Evolutionary conservation across 768 basidiomycete genomes (phyloP), one percentile per base, ranked within the genome.

Genomic region (Baorangia bicolor): DNA sequence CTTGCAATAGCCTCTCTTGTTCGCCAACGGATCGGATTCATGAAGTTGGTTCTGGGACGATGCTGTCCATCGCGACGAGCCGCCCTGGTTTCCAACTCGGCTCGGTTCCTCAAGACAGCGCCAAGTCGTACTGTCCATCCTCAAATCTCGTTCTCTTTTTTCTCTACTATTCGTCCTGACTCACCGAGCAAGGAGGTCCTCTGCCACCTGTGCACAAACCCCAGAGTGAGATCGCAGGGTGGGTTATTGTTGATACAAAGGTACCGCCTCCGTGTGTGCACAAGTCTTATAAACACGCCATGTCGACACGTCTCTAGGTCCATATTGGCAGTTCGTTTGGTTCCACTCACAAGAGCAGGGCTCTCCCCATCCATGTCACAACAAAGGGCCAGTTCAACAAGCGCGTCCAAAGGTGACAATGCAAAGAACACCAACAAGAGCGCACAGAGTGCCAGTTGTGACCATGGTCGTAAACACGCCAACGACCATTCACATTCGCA

Each of bases 401-500:
- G 25, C 47, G 25, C 58, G 41, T 28, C 61, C 34, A 59, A 66
- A 25, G n/a, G 45, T 14, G 53, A 63, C 59, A 55, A 73, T 51
- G 66, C 73, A 21, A 67, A 73, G 54, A 67, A 68, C 31, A 44
- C 63, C 48, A 49, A 59, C 20, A 53, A 56, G 33, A 52, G 4
- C 40, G 27, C 45, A 4, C 47, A n/a, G 16, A 47, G 14, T 14
- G 8, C 37, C 27, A 45, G 39, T 71, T 73, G 81, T 62, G 75
- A 77, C 53, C 75, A 81, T 40, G 64, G 66, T 20, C 64, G 71
- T 38, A 49, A 55, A 14, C 69, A 76, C 50, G 40, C 54, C 34
- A 53, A 72, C 53, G 66, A 59, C 38, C 79, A 85, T 64, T 66
- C 78, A 2, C 87, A 88, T 69, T 80, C 82, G 6, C 84, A 83